Base-by-base conservation (phyloP, 805 yeast species). In the Yamadazyma paraphyllophila region DNA sequence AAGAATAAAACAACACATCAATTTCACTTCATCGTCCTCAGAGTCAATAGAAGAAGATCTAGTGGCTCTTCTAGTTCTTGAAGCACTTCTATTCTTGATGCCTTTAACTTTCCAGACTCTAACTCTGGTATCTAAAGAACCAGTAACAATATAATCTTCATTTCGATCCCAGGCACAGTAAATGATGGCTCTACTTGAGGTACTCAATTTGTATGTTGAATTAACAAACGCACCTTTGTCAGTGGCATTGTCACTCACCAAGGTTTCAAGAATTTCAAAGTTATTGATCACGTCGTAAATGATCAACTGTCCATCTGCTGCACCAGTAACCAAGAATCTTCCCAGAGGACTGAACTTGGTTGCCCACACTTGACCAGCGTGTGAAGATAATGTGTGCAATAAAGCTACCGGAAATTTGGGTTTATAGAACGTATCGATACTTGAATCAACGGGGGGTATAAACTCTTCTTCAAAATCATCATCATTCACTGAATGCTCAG, bases 301-400 rank as follows among this genome's bases (percentile, higher is more conserved):
- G 27, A 80, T 65, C 31, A 88, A 72, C 17, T 74, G 69, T 6
- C 80, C 74, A 59, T 88, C 95, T 12, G 80, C 75, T 7, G 94
- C 81, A 0, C 91, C 85, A 0, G 91, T 78, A n/a, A 88, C 95
- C 33, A 91, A 66, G 51, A 71, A 81, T 50, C 73, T 75, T 2
- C 97, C 97, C 64, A 78, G 76, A 38, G 89, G 86, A 5, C 94
- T 84, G 58, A 88, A 90, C 46, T 78, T 78, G 11, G 85, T 73
- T 58, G 74, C 85, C 97, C 97, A 91, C 10, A 88, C 92, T 61
- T 91, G 96, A 57, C 83, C 81, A 1, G 67, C 62, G 56, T 87
- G 94, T 36, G 73, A 69, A 1, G 64, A 52, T 6, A 86, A 63
- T 0, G 76, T 71, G 45, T 73, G 71, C 10, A 77, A 57, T 2